These are phyloP conservation scores for Rheum nobile DNA, from an alignment of 148 eudicot species.

Conservation along the genomic window DNA sequence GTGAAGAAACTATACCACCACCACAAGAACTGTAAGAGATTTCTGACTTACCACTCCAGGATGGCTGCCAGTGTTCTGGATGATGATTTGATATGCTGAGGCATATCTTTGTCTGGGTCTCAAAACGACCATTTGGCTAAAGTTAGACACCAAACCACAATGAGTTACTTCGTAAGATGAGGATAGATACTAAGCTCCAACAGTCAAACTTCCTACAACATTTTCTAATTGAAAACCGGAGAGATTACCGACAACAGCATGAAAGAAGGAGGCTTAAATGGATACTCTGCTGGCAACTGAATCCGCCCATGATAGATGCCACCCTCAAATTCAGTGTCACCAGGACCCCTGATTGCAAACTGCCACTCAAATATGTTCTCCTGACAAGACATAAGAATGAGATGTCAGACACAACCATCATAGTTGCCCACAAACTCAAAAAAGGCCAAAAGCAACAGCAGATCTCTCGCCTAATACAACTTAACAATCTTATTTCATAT, in stretches of 20 bases:
- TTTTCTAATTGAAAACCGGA: background rate
- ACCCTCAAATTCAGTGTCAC: slow-evolving; percentile 90
- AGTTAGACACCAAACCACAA: background rate
- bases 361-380: slow-evolving; percentile 99
- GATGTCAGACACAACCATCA: too few relatives aligned
- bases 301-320: slow-evolving; percentile 96
- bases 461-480: too few relatives aligned
- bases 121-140: slow-evolving; percentile 98
- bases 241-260: slow-evolving; percentile 75
- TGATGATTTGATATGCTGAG: slow-evolving; percentile 97
- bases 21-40: background rate
- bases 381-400: slow-evolving; percentile 20
- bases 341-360: slow-evolving; percentile 88
- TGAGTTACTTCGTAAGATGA: background rate
- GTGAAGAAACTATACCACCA: background rate
- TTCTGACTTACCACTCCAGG: slow-evolving; percentile 80
- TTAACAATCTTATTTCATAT: too few relatives aligned
- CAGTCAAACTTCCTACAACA: background rate
- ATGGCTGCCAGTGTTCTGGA: slow-evolving; percentile 99
- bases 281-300: slow-evolving; percentile 90
- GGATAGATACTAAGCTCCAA: background rate
- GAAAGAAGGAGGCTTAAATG: slow-evolving; percentile 94
- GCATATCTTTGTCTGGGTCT: slow-evolving; percentile 96
- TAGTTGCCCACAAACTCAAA: too few relatives aligned
- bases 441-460: too few relatives aligned